These are phyloP conservation scores for Pichia sp. DNA, from an alignment of 1,139 yeast genomes.

Conservation along the genomic window DNA sequence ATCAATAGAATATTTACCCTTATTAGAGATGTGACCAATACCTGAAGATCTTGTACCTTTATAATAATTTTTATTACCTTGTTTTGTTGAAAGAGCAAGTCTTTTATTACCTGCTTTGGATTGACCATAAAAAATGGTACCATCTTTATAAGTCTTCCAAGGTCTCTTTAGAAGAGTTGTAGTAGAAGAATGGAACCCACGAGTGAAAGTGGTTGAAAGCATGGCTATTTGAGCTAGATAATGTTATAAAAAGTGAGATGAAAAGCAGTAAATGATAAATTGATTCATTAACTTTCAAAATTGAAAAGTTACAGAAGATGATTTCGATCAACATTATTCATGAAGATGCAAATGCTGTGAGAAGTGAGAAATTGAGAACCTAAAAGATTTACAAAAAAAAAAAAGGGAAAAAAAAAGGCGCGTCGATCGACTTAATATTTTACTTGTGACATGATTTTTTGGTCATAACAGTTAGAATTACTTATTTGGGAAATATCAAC, in stretches of 20 bases:
- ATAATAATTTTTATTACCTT: conserved; percentile 89
- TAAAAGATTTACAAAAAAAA: too few relatives aligned
- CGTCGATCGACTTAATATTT: not conserved
- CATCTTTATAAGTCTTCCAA: conserved; percentile 82
- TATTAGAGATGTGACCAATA: conserved; percentile 70
- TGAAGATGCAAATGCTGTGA: too few relatives aligned
- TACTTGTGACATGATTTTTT: too few relatives aligned
- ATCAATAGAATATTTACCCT: conserved; percentile 70
- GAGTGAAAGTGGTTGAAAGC: conserved; percentile 3
- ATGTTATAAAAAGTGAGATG: too few relatives aligned
- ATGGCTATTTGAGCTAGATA: not conserved
- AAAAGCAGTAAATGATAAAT: too few relatives aligned
- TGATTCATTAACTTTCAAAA: too few relatives aligned
- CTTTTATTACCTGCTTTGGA: conserved; percentile 79
- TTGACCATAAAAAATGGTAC: conserved; percentile 75
- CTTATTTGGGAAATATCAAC: too few relatives aligned
- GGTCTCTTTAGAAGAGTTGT: conserved; percentile 62
- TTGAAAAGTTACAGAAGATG: too few relatives aligned
- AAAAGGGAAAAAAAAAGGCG: not conserved
- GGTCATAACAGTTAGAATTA: too few relatives aligned
- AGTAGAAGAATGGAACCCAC: conserved; percentile 30
- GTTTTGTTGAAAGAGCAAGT: conserved; percentile 80
- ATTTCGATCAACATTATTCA: too few relatives aligned
- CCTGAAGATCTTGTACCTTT: conserved; percentile 97
- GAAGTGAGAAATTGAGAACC: too few relatives aligned